Base-by-base conservation (phyloP, 2,329 filamentous ascomycete species). In the Monosporascus sp. region DNA sequence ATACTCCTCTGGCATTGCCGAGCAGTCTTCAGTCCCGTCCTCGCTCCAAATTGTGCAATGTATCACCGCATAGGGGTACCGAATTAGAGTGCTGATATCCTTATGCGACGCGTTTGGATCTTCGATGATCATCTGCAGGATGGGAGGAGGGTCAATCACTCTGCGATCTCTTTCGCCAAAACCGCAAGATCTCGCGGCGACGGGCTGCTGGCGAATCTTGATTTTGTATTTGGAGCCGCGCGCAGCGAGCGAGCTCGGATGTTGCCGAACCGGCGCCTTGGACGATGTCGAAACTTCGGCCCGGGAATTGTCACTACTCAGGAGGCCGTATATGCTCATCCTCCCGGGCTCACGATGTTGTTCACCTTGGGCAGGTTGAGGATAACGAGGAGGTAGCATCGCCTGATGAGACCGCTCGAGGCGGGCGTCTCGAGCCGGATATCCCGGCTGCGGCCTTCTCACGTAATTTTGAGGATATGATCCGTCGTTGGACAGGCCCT, bases 61-160 rank as follows among this genome's bases (percentile, higher is more conserved):
- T 62, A 93, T 82, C 14, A 91, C 87, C 53, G 84, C 85, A 61
- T 84, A 82, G 49, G 83, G 83, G 64, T 85, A 83, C 41, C 82
- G 79, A 26, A 88, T 66, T 47, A 75, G 74, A 2, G 66, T 65
- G 38, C 64, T 69, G 17, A 76, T 71, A 58, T 90, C 84, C 46
- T 83, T 80, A 41, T 75, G 71, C 11, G 81, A 76, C 26, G 79
- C 66, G 20, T 67, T 74, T 1, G 81, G 76, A 56, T 86, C 81
- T 50, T 83, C 81, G 52, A 91, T 81, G 27, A 77, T 75, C 47
- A 93, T 80, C 66, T 93, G 85, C 22, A 94, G 81, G 64, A 94
- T 93, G 16, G 90, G 90, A 2, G 90, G 90, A 41, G 90, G 90
- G 65, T 94, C 90, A 58, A 94, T 89, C 17, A 91, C 88, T 57